A percentile compares a stretch with the other conserved stretches of the same genome.
These are phyloP conservation scores for Ophiognomonia clavigignenti-juglandacearum DNA, from an alignment of 2,329 filamentous ascomycete species.

Conservation along the genomic window DNA sequence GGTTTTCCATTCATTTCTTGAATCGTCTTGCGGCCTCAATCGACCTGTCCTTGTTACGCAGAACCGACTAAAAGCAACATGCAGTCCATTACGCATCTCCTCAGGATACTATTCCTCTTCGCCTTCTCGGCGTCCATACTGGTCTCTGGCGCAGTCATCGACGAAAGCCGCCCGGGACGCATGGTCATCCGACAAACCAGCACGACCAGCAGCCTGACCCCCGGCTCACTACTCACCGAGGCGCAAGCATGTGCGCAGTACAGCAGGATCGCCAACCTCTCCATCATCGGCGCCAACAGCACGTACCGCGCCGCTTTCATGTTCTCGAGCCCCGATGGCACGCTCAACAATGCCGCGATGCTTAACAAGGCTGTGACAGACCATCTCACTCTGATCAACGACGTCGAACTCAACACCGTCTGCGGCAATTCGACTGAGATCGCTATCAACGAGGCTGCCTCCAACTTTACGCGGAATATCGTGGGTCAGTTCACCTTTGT, in stretches of 20 bases:
- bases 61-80: neutral
- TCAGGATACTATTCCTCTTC: neutral
- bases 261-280: conserved; percentile 38
- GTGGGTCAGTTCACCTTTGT: conserved; percentile 27
- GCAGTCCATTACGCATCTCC: neutral
- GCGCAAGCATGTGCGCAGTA: conserved; percentile 33
- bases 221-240: neutral
- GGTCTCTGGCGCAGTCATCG: neutral
- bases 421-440: conserved; percentile 40
- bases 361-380: conserved; percentile 35
- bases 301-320: conserved; percentile 40
- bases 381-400: conserved; percentile 30
- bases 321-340: conserved; percentile 35
- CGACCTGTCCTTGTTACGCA: neutral
- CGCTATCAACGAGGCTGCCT: conserved; percentile 34
- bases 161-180: neutral
- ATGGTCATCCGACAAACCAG: neutral
- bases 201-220: neutral
- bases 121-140: neutral
- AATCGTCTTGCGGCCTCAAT: neutral
- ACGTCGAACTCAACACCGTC: conserved; percentile 33
- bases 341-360: conserved; percentile 30
- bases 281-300: conserved; percentile 38
- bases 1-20: neutral
- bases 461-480: conserved; percentile 37